Evolutionary conservation across 169 alveolate species (phyloP).

Genomic region (Babesia sp.): DNA sequence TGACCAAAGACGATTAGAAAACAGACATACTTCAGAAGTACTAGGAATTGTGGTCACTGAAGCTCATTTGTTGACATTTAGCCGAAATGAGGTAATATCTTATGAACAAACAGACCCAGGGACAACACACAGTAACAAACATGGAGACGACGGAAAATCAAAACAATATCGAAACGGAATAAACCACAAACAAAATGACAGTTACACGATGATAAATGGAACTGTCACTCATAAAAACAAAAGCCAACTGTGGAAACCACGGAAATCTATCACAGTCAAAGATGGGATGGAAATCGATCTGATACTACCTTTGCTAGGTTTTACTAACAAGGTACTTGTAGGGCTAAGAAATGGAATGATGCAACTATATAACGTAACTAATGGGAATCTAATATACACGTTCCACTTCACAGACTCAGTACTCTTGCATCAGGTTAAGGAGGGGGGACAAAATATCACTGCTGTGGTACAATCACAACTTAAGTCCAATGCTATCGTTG

Average conservation of each 20-base stretch:
- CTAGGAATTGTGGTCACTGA: conserved; percentile 7
- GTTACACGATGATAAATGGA: not conserved
- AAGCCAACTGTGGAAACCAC: conserved; percentile 40
- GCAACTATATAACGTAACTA: conserved; percentile 65
- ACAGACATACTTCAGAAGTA: conserved; percentile 18
- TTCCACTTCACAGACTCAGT: conserved; percentile 46
- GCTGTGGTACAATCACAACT: conserved; percentile 65
- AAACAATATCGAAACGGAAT: not conserved
- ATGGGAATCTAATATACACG: conserved; percentile 64
- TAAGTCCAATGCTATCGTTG: conserved; percentile 58
- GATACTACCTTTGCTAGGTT: conserved; percentile 68
- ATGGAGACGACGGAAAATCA: not conserved
- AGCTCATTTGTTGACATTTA: conserved; percentile 26
- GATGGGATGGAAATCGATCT: conserved; percentile 45
- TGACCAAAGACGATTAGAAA: conserved; percentile 42
- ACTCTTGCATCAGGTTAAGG: conserved; percentile 23
- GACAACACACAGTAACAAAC: not conserved
- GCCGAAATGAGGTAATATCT: conserved; percentile 28
- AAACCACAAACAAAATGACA: not conserved
- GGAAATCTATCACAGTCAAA: conserved; percentile 32
- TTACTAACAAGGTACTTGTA: conserved; percentile 68
- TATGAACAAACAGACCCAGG: conserved; percentile 8
- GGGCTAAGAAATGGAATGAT: conserved; percentile 60
- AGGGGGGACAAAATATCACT: conserved; percentile 47
- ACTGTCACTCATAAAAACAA: conserved; percentile 4